Conservation (phyloP, 1,284 basidiomycete genomes). For the Cryptococcus deneoformans region DNA sequence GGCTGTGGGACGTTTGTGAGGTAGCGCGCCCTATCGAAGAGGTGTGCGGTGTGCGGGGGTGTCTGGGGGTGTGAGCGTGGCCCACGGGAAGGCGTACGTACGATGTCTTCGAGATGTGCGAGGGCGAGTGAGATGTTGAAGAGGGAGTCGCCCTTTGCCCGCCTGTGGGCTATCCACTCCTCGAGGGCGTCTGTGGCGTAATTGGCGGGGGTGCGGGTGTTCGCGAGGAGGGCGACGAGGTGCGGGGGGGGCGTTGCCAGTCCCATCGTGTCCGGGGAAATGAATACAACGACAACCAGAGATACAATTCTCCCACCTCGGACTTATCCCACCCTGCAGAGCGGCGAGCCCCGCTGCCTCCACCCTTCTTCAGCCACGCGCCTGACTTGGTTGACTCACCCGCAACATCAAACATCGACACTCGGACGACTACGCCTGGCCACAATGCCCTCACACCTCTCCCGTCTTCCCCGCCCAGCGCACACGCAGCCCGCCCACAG, state of each 20-base stretch:
- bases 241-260: constrained; percentile 13
- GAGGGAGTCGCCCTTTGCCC: constrained; percentile 30
- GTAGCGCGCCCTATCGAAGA: constrained; percentile 42
- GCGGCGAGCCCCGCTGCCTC: too few species aligned
- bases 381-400: too few species aligned
- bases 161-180: constrained; percentile 40
- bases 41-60: constrained; percentile 29
- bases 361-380: too few species aligned
- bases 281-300: too few species aligned
- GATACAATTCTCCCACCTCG: too few species aligned
- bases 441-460: too few species aligned
- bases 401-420: too few species aligned
- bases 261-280: constrained; percentile 8
- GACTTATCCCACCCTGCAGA: too few species aligned
- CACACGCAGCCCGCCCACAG: too few species aligned
- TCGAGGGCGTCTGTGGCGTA: constrained; percentile 34
- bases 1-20: constrained; percentile 45
- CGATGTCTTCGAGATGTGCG: constrained; percentile 36
- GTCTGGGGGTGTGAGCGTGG: neutral
- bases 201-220: constrained; percentile 3
- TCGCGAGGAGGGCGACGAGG: constrained; percentile 3
- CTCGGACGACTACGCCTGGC: too few species aligned
- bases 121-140: constrained; percentile 40
- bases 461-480: too few species aligned
- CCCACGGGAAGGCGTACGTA: constrained; percentile 10